Base-by-base conservation (phyloP, 768 basidiomycete species). In the Termitomyces eurrhizus region DNA sequence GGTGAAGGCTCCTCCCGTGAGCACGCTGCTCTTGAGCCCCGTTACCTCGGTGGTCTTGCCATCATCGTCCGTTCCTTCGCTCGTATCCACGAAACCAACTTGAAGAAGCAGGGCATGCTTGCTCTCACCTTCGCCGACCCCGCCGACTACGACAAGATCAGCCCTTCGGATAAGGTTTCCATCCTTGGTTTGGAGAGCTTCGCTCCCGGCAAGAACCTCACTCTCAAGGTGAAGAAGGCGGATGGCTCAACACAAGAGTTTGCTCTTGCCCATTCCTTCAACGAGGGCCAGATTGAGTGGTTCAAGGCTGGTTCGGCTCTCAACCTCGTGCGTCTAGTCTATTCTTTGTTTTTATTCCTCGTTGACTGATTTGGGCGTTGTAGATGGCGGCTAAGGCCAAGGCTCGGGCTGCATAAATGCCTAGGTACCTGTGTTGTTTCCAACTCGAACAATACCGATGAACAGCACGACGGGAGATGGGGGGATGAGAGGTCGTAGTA, bases 81-180 rank as follows among this genome's bases (percentile, higher is more conserved):
- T 56, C 93, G 95, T 77, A 98, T 98, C 77, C 95, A 96, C 77
- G 95, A 92, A 80, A 93, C 93, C 72, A 95, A 95, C 83, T 79
- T 95, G 86, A 98, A 98, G 90, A 98, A 98, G 86, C 95, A 98
- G 80, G 95, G 95, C 68, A 95, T 96, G 93, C 92, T 98, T 63
- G 95, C 95, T 2, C 80, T 98, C 67, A 97, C 94, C 62, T 97
- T 98, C 72, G 90, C 76, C 62, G 85, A 98, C 77, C 84, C 91
- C 16, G 93, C 85, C 65, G 95, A 98, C 76, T 99, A 99, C 75
- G 93, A 98, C 73, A 94, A 91, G 81, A 73, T 98, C 67, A 82
- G 81, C 70, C 92, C 95, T 9, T 81, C 81, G 65, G 97, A 99
- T 80, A 87, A 84, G 71, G 88, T 98, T 62, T 88, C 90, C 72